Base-by-base conservation (phyloP, 2,329 filamentous ascomycete genomes). In the Cladosporium sp. region DNA sequence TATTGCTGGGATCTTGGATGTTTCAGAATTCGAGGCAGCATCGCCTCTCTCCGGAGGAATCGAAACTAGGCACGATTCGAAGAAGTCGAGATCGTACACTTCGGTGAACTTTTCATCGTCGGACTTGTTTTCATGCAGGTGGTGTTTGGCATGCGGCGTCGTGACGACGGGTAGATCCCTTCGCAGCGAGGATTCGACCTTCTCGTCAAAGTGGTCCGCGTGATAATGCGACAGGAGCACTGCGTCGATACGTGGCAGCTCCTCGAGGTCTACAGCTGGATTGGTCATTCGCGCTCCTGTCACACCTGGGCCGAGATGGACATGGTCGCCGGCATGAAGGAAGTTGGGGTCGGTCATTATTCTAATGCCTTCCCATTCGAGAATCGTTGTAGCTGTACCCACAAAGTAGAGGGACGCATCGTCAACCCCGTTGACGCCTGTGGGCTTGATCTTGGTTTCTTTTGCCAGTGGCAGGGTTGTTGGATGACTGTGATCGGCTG, bases 181-280 rank as follows among this genome's bases (percentile, higher is more conserved):
- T 23, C 81, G 77, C 18, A 86, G 76, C 14, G 79, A 80, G 1
- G 73, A 76, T 72, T 86, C 84, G 33, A 86, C 83, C 62, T 81
- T 75, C 57, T 80, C 76, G 69, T 86, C 84, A 69, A 86, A 86
- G 69, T 86, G 84, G 69, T 86, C 84, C 31, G 78, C 87, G 69
- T 90, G 88, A 72, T 89, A 90, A 71, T 90, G 87, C 2, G 84
- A 87, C 1, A 90, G 77, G 35, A 90, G 78, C 2, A 90, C 81
- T 0, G 80, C 77, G 72, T 90, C 86, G 23, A 90, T 80, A 1
- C 81, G 78, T 1, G 88, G 88, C 1, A 90, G 77, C 31, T 86
- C 80, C 57, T 87, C 80, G 5, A 90, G 73, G 65, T 88, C 83
- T 18, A 90, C 79, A 0, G 85, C 85, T 26, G 87, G 87, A 68